Evolutionary conservation across 306 rosid species (phyloP).

Genomic region (Casuarina equisetifolia): DNA sequence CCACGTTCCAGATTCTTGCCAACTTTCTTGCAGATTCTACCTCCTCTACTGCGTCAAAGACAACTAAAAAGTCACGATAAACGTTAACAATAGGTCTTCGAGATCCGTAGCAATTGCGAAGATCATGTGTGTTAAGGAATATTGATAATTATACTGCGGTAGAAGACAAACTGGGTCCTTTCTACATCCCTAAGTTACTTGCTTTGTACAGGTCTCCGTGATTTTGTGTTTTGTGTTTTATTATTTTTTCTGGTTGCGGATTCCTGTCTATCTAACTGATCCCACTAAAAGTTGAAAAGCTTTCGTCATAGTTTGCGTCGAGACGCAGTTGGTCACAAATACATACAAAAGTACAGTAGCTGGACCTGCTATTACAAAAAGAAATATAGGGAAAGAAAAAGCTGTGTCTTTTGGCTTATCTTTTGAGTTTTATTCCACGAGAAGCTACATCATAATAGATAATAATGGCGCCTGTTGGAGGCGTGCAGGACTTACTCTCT

Average conservation of each 20-base stretch:
- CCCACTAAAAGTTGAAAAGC: neutral
- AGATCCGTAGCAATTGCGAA: neutral
- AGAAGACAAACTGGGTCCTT: neutral
- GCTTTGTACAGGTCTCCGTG: neutral
- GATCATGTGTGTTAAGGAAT: too few species aligned
- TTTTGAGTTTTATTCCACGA: neutral
- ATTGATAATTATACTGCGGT: neutral
- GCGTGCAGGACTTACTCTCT: neutral
- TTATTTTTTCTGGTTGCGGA: neutral
- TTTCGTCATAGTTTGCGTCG: neutral
- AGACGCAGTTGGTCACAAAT: slow-evolving; percentile 4
- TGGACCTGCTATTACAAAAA: neutral
- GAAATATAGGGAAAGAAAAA: neutral
- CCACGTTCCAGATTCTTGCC: neutral
- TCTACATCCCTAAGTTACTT: too few species aligned
- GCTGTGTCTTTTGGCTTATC: neutral
- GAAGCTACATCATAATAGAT: neutral
- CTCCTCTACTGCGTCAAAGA: neutral
- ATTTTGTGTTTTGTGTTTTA: neutral
- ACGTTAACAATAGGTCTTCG: neutral
- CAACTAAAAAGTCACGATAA: neutral
- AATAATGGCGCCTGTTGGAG: slow-evolving; percentile 10
- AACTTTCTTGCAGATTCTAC: neutral
- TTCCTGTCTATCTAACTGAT: neutral
- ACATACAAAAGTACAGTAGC: slow-evolving; percentile 8